Conservation (phyloP, 306 rosid genomes). For the Dalbergia cochinchinensis region DNA sequence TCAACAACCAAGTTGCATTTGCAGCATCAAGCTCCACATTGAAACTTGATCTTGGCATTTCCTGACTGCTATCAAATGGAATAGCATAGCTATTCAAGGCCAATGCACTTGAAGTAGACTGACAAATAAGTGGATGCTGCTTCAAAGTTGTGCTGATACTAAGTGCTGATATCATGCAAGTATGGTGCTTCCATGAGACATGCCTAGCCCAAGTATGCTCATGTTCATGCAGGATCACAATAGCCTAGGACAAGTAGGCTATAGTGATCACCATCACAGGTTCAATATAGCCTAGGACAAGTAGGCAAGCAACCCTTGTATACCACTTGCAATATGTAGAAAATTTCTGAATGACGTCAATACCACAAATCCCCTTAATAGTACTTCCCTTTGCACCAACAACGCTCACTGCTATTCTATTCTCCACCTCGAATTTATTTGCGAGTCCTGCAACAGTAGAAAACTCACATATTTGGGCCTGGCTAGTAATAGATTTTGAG, state of each 20-base stretch:
- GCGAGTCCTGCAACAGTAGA: too few relatives aligned
- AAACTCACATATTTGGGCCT: too few relatives aligned
- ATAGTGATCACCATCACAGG: constrained; percentile 98
- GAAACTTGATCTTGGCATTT: constrained; percentile 87
- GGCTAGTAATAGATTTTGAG: too few relatives aligned
- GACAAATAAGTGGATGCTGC: constrained; percentile 99
- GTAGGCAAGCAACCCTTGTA: too few relatives aligned
- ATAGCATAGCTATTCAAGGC: constrained; percentile 86
- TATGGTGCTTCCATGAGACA: constrained; percentile 91
- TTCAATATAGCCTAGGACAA: constrained; percentile 96
- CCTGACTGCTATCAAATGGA: constrained; percentile 87
- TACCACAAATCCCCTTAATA: too few relatives aligned
- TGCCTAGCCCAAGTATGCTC: constrained; percentile 98
- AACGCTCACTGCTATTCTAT: too few relatives aligned
- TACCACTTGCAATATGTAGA: too few relatives aligned
- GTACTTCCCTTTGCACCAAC: too few relatives aligned
- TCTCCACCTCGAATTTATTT: too few relatives aligned
- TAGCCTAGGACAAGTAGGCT: too few relatives aligned
- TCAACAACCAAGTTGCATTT: constrained; percentile 90
- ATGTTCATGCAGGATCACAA: constrained; percentile 88
- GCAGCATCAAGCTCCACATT: constrained; percentile 94
- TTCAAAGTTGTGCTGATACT: constrained; percentile 94
- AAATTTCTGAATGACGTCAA: too few relatives aligned
- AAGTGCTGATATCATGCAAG: constrained; percentile 92
- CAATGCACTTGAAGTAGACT: constrained; percentile 94